phyloP scores from a whole-genome alignment of 345 rosid genomes.

The Leavenworthia alabamica region DNA sequence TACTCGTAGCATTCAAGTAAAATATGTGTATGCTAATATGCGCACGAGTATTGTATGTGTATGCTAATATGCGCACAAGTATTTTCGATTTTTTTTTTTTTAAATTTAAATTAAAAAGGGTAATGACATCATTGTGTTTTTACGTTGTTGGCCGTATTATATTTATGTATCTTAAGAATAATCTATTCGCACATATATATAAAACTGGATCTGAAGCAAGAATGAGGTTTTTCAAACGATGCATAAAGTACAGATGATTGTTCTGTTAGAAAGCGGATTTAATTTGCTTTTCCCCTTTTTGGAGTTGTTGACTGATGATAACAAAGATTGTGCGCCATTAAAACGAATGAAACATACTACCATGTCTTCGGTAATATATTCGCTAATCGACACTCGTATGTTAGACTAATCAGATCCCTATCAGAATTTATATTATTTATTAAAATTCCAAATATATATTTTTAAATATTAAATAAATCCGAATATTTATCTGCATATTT shows the following conservation, averaged over 20 bases:
- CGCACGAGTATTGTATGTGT: background rate
- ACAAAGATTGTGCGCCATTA: background rate
- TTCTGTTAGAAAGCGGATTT: background rate
- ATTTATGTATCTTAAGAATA: background rate
- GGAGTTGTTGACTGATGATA: background rate
- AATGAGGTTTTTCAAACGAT: background rate
- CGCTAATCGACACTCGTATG: too few relatives aligned
- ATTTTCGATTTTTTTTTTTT: too few relatives aligned
- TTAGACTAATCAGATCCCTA: too few relatives aligned
- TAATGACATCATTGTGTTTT: constrained; percentile 13
- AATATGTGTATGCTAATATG: background rate
- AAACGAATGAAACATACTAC: background rate
- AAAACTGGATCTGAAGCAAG: background rate
- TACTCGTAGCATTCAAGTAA: background rate
- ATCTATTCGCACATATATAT: background rate
- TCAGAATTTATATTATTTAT: too few relatives aligned
- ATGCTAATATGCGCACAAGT: background rate
- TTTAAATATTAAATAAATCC: too few relatives aligned
- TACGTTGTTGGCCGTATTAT: constrained; percentile 7
- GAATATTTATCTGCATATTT: too few relatives aligned
- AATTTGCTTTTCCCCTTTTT: background rate
- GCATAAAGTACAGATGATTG: too few relatives aligned
- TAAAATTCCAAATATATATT: too few relatives aligned
- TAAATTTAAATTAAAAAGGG: background rate
- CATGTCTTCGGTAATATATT: too few relatives aligned